Base-by-base conservation (phyloP, 2,329 filamentous ascomycete genomes). In the Beauveria pseudobassiana region DNA sequence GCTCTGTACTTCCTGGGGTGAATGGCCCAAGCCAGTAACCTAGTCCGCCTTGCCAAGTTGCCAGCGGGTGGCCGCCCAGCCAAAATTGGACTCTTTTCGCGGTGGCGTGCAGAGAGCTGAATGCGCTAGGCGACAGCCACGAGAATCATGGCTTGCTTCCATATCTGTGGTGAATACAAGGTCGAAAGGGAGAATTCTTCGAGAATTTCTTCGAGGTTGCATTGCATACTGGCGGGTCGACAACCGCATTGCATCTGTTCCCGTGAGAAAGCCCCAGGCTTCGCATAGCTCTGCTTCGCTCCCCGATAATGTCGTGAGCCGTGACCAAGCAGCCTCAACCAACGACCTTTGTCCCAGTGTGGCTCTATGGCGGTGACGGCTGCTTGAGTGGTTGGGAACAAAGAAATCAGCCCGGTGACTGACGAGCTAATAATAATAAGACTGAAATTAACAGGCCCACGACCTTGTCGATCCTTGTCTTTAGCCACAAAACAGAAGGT, bases 91-190 rank as follows among this genome's bases (percentile, higher is more conserved):
- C 14, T 34, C 14, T 34, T 30, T 57, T 56, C 38, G 60, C 60
- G 60, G 60, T 62, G 60, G 60, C 53, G 57, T 62, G 60, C 52
- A 50, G 60, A 28, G 52, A 62, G 60, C 60, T 62, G 60, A 62
- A 62, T 45, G 53, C 60, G 53, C 60, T 62, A 62, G 60, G 40
- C 22, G 42, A 48, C 14, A 53, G 51, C 59, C 52, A 43, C 40
- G 22, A 45, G 55, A 45, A 40, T 20, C 26, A 46, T 40, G 45
- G 28, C 24, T 34, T 45, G 54, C 28, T 22, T n/a, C n/a, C 43
- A 30, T 57, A 48, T 56, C 26, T 9, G 42, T 34, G 10, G 5
- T 57, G n/a, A 5, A 18, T 3, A 26, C 18, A n/a, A 34, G 10
- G 10, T 55, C 16, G 7, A 8, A 30, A 9, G 40, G 10, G 40